A percentile compares a stretch with the other conserved stretches of the same genome.
Conservation (phyloP, 148 eudicot species). For the Nepenthes gracilis region DNA sequence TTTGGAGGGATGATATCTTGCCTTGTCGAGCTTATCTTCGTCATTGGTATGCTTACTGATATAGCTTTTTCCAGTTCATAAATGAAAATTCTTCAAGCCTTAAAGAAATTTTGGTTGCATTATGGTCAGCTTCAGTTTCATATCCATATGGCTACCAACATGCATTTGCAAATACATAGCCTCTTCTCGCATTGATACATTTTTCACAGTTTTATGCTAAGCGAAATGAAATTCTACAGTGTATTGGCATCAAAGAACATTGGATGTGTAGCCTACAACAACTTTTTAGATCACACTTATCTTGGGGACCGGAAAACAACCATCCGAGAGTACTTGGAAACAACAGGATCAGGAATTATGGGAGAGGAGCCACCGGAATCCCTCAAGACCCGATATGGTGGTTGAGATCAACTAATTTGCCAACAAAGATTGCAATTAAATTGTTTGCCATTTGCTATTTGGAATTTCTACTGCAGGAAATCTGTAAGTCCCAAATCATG, state of each 20-base stretch:
- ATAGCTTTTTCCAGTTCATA: background rate
- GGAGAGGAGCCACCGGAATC: constrained; percentile 93
- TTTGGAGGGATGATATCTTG: constrained; percentile 83
- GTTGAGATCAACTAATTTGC: constrained; percentile 21
- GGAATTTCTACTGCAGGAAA: too few species aligned
- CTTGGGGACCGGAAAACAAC: constrained; percentile 82
- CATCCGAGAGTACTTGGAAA: constrained; percentile 63
- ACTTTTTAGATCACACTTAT: constrained; percentile 83
- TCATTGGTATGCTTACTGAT: constrained; percentile 55
- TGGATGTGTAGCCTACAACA: constrained; percentile 54
- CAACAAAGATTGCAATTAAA: too few species aligned
- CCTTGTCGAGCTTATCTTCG: constrained; percentile 91
- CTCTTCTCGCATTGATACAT: background rate
- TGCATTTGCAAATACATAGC: background rate
- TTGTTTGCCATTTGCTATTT: too few species aligned
- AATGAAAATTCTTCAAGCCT: background rate
- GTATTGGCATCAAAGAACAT: constrained; percentile 87
- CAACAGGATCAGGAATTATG: constrained; percentile 83
- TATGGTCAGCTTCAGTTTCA: background rate
- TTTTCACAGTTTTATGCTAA: background rate
- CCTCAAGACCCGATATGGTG: constrained; percentile 67
- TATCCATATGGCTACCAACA: background rate
- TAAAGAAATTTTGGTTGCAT: background rate
- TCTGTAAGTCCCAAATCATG: too few species aligned
- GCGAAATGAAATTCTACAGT: constrained; percentile 26